Evolutionary conservation across 306 rosid species (phyloP).

Genomic region (Lupinus albus): DNA sequence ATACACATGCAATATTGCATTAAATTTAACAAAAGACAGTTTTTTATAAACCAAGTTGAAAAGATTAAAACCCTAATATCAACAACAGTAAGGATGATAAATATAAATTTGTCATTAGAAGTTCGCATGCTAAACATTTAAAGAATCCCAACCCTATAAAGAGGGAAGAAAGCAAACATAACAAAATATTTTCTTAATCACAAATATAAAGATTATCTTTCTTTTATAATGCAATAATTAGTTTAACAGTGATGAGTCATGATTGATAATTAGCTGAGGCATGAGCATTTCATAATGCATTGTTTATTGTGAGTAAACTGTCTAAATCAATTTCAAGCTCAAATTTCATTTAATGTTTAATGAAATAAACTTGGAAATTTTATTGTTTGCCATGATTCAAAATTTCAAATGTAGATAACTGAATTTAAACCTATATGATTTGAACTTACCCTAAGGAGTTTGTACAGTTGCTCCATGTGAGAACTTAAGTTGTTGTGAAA

Average conservation of each 20-base stretch:
- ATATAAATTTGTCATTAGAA: neutral
- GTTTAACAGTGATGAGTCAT: slow-evolving; percentile 24
- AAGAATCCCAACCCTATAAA: slow-evolving; percentile 8
- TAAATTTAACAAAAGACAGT: neutral
- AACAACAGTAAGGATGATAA: slow-evolving; percentile 8
- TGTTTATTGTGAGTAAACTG: slow-evolving; percentile 10
- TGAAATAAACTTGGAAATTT: neutral
- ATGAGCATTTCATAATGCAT: slow-evolving; percentile 20
- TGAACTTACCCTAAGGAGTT: slow-evolving; percentile 83
- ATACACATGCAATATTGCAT: neutral
- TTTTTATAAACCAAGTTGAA: slow-evolving; percentile 11
- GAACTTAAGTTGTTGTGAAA: slow-evolving; percentile 78
- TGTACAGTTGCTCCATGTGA: slow-evolving; percentile 99
- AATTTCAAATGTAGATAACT: slow-evolving; percentile 6
- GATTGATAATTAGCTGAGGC: slow-evolving; percentile 18
- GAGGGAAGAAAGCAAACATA: slow-evolving; percentile 17
- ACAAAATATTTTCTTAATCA: neutral
- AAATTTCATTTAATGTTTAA: slow-evolving; percentile 29
- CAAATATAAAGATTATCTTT: slow-evolving; percentile 2
- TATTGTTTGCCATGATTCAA: slow-evolving; percentile 23
- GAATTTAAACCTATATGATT: slow-evolving; percentile 1
- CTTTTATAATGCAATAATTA: slow-evolving; percentile 6
- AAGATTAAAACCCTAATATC: slow-evolving; percentile 29
- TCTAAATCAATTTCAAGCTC: slow-evolving; percentile 21
- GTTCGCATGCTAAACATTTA: neutral